Conservation (phyloP, 495 filamentous ascomycete genomes). For the Penicillium nucicola region DNA sequence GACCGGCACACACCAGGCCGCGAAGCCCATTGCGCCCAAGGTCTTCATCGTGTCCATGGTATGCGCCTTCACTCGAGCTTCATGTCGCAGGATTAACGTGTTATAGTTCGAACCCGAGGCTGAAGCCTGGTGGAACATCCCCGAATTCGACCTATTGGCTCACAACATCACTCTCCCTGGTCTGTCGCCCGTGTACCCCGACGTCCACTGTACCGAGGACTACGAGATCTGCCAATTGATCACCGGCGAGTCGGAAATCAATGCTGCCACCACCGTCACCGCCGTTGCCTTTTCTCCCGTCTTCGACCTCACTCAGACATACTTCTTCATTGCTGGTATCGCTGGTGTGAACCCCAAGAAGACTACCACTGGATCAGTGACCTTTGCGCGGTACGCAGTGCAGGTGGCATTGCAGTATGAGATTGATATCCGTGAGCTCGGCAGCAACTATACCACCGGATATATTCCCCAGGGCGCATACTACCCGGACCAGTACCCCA, state of each 20-base stretch:
- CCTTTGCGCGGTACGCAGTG: conserved; percentile 64
- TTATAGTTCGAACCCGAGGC: conserved; percentile 62
- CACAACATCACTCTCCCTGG: conserved; percentile 66
- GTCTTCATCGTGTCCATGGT: conserved; percentile 72
- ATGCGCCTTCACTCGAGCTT: conserved; percentile 9
- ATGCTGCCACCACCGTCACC: conserved; percentile 62
- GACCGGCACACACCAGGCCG: conserved; percentile 3
- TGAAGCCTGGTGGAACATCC: conserved; percentile 62
- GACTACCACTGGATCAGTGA: conserved; percentile 59
- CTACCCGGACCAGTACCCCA: conserved; percentile 56
- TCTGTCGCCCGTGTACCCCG: conserved; percentile 60
- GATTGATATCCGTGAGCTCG: conserved; percentile 68
- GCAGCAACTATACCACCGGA: conserved; percentile 59
- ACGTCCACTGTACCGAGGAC: conserved; percentile 59
- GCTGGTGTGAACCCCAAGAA: conserved; percentile 68
- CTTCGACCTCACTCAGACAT: conserved; percentile 67
- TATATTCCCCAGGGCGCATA: conserved; percentile 62
- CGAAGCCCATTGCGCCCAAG: conserved; percentile 53
- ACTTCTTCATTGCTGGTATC: conserved; percentile 71
- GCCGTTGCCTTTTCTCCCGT: conserved; percentile 54
- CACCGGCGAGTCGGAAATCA: conserved; percentile 65
- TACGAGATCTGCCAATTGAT: conserved; percentile 60
- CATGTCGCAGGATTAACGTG: neutral
- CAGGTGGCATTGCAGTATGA: conserved; percentile 75
- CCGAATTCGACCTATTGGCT: conserved; percentile 58